Evolutionary conservation across 225 moss, liverwort and hornwort species (phyloP), one percentile per base, ranked within the genome.

Genomic region (Pseudisothecium myosuroides): DNA sequence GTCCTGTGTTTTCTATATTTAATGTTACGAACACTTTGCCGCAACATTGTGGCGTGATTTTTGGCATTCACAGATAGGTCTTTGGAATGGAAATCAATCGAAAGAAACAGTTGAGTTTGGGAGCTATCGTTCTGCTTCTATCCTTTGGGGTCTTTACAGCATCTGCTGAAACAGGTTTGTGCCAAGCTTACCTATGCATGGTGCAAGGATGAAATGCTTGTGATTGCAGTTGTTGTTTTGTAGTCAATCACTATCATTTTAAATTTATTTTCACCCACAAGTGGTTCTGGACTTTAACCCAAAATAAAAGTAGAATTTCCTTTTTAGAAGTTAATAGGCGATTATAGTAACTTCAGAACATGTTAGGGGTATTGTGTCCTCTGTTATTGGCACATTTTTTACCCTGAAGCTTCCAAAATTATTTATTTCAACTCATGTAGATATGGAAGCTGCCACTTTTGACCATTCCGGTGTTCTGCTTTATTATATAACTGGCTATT

Each of bases 21-120:
- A 17, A n/a, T 65, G 64, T 72, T 47, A 55, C 19, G 12, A 83
- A 26, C 19, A 23, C 63, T 56, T 45, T 34, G 82, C 60, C 36
- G 5, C 24, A 78, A 80, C 63, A 36, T 32, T 80, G 45, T 81
- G 88, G 72, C 65, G 11, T 91, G 85, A 27, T 83, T 90, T 78
- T 83, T 54, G 86, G 80, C 55, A 43, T 88, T 71, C 37, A 52
- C 78, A 90, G 87, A 29, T 69, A 68, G 64, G 54, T 85, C 65
- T 59, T 76, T 79, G 90, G 92, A 88, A 94, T 94, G 94, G 94
- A 94, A 84, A n/a, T 88, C 85, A 62, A 76, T 79, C 88, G 41
- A 49, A 89, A 77, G 81, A 76, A 67, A 24, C 84, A 83, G 58
- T 80, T 86, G 81, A 76, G 80, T 39, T 87, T 89, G 81, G 92